Evolutionary conservation across 352 stramenopile species (phyloP).

Genomic region (Phytophthora multivora): DNA sequence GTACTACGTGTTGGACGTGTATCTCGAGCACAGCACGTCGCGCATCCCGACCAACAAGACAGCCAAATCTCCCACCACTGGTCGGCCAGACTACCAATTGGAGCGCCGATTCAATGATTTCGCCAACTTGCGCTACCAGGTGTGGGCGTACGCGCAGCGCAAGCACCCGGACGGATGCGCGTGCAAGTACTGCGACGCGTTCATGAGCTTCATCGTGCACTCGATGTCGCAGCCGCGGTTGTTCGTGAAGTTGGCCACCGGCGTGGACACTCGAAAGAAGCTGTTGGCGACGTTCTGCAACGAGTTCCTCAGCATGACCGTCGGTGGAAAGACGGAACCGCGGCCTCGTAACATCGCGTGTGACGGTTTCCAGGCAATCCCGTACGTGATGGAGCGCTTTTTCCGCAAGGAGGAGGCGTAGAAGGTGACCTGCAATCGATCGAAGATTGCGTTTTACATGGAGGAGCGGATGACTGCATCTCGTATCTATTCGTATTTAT

Average conservation of each 20-base stretch:
- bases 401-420: constrained; percentile 30
- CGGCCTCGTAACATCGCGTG: constrained; percentile 37
- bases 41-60: constrained; percentile 65
- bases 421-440: constrained; percentile 30
- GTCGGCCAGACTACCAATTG: constrained; percentile 49
- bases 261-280: constrained; percentile 44
- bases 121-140: constrained; percentile 51
- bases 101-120: constrained; percentile 62
- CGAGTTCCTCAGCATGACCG: constrained; percentile 49
- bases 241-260: constrained; percentile 47
- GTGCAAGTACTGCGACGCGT: constrained; percentile 56
- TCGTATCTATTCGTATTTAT: too few species aligned
- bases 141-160: constrained; percentile 51
- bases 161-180: constrained; percentile 34
- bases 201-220: constrained; percentile 62
- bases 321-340: constrained; percentile 35
- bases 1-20: constrained; percentile 65
- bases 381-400: constrained; percentile 51
- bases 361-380: constrained; percentile 46
- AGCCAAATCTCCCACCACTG: constrained; percentile 21
- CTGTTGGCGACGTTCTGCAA: constrained; percentile 55
- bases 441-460: constrained; percentile 17
- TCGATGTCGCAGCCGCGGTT: constrained; percentile 55
- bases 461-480: too few species aligned
- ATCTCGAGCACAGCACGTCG: constrained; percentile 55